A percentile compares a stretch with the other conserved stretches of the same genome.
phyloP scores from a whole-genome alignment of 805 yeast genomes.

The Helenozyma rhizophorensis region DNA sequence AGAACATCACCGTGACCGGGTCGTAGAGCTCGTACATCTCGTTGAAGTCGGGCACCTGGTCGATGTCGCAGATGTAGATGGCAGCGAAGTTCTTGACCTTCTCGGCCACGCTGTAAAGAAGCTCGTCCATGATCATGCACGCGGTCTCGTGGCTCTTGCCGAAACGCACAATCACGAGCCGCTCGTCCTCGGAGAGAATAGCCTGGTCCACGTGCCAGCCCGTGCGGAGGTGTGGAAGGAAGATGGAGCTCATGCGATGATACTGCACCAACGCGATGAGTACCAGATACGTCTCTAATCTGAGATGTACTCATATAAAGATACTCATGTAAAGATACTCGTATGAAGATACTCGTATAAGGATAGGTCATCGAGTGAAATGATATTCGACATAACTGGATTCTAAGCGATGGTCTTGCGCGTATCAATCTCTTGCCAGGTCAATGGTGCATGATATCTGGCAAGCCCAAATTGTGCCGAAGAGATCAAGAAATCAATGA shows the following conservation, averaged over 20 bases:
- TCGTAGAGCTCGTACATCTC: slow-evolving; percentile 87
- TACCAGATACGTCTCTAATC: too few species aligned
- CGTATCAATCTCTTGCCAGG: too few species aligned
- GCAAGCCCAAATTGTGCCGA: too few species aligned
- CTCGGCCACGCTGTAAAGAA: slow-evolving; percentile 73
- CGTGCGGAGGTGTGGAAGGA: slow-evolving; percentile 17
- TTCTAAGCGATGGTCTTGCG: too few species aligned
- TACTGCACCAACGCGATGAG: too few species aligned
- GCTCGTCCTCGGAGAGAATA: slow-evolving; percentile 82
- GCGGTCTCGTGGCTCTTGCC: slow-evolving; percentile 74
- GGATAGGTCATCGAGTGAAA: too few species aligned
- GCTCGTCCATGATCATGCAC: slow-evolving; percentile 89
- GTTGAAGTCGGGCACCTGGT: slow-evolving; percentile 84
- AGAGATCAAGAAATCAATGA: too few species aligned
- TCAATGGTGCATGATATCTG: too few species aligned
- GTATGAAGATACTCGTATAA: too few species aligned
- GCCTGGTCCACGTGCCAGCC: slow-evolving; percentile 93
- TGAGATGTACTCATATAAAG: too few species aligned
- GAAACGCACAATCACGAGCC: slow-evolving; percentile 83
- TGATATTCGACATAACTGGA: too few species aligned
- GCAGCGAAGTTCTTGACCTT: slow-evolving; percentile 84
- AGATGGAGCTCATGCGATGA: slow-evolving; percentile 18
- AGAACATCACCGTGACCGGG: slow-evolving; percentile 90
- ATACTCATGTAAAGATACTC: too few species aligned
- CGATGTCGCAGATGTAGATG: slow-evolving; percentile 83